Evolutionary conservation across 73 alveolate species (phyloP), one percentile per base, ranked within the genome.

Genomic region (Paramecium sexaurelia): DNA sequence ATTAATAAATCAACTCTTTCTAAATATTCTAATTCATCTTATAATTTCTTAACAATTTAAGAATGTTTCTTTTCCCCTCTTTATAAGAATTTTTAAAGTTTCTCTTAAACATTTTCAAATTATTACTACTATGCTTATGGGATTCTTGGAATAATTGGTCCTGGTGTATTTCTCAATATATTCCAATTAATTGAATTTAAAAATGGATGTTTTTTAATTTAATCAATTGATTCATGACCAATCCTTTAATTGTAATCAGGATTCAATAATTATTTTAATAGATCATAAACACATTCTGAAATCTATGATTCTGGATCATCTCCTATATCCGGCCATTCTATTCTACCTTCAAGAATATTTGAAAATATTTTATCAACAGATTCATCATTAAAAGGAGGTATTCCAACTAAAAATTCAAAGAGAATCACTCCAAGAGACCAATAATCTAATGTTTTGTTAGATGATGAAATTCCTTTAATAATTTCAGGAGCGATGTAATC

Each of bases 401-500:
- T 69, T 15, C 94, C 94, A 11, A 88, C 94, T 67, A 88, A 82
- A 55, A 88, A 68, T 68, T 88, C 94, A 88, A 41, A 88, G 15
- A 88, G 43, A 22, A 88, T 88, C 8, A 88, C 91, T 4, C 94
- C 94, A 15, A 88, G 39, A 37, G 91, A 68, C 94, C 94, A 88
- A 75, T 61, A 88, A 69, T 88, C 94, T 10, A 88, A 10, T 4
- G 94, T 88, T 26, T 71, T 67, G 71, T 88, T 88, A 15, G 85
- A 68, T 41, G 94, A 55, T 0, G 89, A 69, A 1, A 68, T 43
- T 69, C 94, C 94, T 67, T 68, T 51, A 6, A 88, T 82, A 5
- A 95, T 95, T 95, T 95, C 98, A 3, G 98, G 98, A 5, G 98
- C 98, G 17, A 95, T 95, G 51, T 95, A 95, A 91, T 95, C 98